Evolutionary conservation across 1,139 yeast genomes (phyloP).

Genomic region (Yamadazyma oceani): DNA sequence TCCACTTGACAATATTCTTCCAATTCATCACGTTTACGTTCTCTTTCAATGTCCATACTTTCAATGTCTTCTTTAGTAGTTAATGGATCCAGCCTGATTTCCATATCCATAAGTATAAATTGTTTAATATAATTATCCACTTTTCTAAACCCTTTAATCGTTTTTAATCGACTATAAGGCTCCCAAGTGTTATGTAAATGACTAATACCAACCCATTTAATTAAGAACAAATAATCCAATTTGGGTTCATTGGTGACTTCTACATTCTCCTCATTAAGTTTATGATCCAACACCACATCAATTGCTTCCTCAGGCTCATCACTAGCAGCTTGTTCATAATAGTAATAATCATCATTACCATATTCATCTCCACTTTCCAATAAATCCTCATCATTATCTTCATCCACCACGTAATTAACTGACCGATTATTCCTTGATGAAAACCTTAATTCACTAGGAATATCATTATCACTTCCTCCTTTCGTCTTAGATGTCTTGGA

Average conservation of each 20-base stretch:
- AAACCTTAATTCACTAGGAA: slow-evolving; percentile 57
- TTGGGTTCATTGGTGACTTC: slow-evolving; percentile 54
- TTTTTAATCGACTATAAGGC: slow-evolving; percentile 56
- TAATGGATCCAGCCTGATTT: slow-evolving; percentile 71
- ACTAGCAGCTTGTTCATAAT: slow-evolving; percentile 34
- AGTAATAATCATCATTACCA: slow-evolving; percentile 36
- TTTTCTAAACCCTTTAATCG: slow-evolving; percentile 73
- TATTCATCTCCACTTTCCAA: slow-evolving; percentile 55
- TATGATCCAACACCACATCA: slow-evolving; percentile 57
- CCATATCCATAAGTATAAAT: slow-evolving; percentile 68
- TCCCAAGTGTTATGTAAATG: slow-evolving; percentile 98
- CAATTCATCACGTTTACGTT: slow-evolving; percentile 78
- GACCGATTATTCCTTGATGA: slow-evolving; percentile 71
- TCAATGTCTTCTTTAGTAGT: slow-evolving; percentile 91
- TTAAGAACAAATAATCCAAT: slow-evolving; percentile 57
- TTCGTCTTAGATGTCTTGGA: slow-evolving; percentile 10
- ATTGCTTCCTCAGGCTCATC: slow-evolving; percentile 45
- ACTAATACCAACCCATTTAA: slow-evolving; percentile 87
- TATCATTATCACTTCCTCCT: slow-evolving; percentile 6
- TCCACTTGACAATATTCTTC: slow-evolving; percentile 85
- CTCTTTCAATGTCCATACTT: slow-evolving; percentile 88
- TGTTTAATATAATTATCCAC: slow-evolving; percentile 89
- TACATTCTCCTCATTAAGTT: slow-evolving; percentile 36
- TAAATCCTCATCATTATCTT: slow-evolving; percentile 64
- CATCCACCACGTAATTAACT: slow-evolving; percentile 76